phyloP scores from a whole-genome alignment of 1,139 yeast species.

The Yamadazyma dushanensis region DNA sequence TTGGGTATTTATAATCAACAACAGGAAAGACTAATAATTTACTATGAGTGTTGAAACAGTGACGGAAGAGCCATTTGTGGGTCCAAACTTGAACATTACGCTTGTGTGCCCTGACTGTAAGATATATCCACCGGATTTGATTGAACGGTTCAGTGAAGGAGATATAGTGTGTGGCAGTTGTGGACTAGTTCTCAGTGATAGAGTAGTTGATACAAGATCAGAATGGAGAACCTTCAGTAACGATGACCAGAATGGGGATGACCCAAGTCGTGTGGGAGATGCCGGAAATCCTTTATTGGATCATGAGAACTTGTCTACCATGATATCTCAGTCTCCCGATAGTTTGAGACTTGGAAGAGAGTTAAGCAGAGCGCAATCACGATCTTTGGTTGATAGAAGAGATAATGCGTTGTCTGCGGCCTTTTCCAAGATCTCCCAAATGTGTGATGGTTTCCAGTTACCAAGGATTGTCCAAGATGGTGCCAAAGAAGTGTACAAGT shows the following conservation, averaged over 20 bases:
- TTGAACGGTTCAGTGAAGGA: conserved; percentile 95
- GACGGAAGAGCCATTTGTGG: conserved; percentile 38
- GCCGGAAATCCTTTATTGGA: conserved; percentile 95
- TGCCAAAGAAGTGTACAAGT: conserved; percentile 92
- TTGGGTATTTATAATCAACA: background rate
- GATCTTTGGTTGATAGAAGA: conserved; percentile 79
- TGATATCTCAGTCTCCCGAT: conserved; percentile 83
- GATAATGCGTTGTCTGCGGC: conserved; percentile 89
- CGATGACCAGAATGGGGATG: conserved; percentile 97
- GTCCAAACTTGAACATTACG: conserved; percentile 83
- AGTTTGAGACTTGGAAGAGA: conserved; percentile 81
- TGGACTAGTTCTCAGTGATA: conserved; percentile 88
- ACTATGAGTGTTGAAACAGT: conserved; percentile 16
- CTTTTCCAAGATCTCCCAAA: conserved; percentile 85
- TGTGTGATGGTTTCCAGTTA: conserved; percentile 95
- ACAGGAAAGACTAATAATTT: no score
- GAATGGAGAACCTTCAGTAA: conserved; percentile 98
- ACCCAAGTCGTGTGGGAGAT: conserved; percentile 99
- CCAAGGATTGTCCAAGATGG: conserved; percentile 97
- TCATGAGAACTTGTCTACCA: conserved; percentile 88
- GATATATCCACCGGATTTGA: conserved; percentile 91
- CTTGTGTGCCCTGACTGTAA: conserved; percentile 95
- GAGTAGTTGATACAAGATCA: conserved; percentile 91
- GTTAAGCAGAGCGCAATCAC: conserved; percentile 84
- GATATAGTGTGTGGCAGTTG: conserved; percentile 97